phyloP scores from a whole-genome alignment of 805 yeast genomes.

The Barnettozyma sucrosica region DNA sequence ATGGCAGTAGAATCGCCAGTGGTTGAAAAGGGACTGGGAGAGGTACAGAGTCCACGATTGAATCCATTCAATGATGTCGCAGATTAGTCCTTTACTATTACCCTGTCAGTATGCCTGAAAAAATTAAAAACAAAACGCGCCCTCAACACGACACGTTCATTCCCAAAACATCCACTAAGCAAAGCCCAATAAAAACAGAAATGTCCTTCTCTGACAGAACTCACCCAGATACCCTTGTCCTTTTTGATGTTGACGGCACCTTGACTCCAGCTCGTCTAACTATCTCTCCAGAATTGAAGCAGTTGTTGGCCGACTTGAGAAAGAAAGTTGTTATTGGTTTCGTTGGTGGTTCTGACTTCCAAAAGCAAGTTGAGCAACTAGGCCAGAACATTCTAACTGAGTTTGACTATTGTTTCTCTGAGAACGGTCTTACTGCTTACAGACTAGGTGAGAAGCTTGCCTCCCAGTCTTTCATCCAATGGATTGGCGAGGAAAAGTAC shows the following conservation, averaged over 20 bases:
- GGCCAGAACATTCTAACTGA: conserved; percentile 72
- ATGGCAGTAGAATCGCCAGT: background rate
- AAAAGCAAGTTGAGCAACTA: conserved; percentile 93
- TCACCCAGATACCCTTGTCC: conserved; percentile 79
- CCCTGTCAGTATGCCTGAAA: background rate
- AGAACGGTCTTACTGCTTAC: conserved; percentile 97
- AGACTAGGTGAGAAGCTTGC: conserved; percentile 83
- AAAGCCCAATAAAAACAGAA: background rate
- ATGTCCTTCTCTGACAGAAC: conserved; percentile 69
- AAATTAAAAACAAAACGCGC: background rate
- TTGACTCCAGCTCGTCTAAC: conserved; percentile 92
- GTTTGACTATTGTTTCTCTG: conserved; percentile 94
- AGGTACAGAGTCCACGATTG: no score
- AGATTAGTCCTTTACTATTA: background rate
- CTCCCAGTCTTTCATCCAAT: conserved; percentile 86
- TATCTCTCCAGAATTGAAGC: conserved; percentile 71
- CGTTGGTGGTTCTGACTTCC: conserved; percentile 95
- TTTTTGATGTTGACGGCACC: conserved; percentile 98
- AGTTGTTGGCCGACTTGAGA: conserved; percentile 67
- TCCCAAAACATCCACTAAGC: background rate
- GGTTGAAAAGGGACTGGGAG: no score
- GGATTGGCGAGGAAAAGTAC: conserved; percentile 96
- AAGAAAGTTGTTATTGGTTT: conserved; percentile 93
- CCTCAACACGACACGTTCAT: background rate
- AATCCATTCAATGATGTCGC: background rate